phyloP scores from a whole-genome alignment of 2,329 filamentous ascomycete species.

The Alternaria sp. region DNA sequence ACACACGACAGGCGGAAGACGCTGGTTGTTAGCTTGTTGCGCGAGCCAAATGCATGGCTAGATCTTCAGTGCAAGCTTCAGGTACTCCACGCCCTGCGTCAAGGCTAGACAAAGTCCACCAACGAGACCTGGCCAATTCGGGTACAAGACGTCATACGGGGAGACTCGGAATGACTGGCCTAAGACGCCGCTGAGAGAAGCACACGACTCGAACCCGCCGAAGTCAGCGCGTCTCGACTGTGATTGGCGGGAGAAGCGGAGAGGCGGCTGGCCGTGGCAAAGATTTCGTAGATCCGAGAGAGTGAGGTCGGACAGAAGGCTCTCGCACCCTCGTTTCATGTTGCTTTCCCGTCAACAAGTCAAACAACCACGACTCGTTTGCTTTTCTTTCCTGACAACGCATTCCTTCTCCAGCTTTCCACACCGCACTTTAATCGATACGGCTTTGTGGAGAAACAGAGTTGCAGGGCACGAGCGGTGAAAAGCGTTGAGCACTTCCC shows the following conservation, averaged over 20 bases:
- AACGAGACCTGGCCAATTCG: constrained; percentile 11
- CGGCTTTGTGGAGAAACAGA: constrained; percentile 6
- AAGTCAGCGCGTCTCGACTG: constrained; percentile 3
- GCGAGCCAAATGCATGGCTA: constrained; percentile 4
- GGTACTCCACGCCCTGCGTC: constrained; percentile 22
- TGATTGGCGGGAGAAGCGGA: constrained; percentile 21
- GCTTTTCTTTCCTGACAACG: constrained; percentile 10
- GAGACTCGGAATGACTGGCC: constrained; percentile 25
- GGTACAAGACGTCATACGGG: constrained; percentile 33
- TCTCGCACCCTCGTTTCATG: constrained; percentile 8
- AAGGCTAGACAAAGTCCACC: constrained; percentile 8
- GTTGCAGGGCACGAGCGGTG: constrained; percentile 20
- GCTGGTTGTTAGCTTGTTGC: constrained; percentile 12
- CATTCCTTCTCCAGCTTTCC: constrained; percentile 9
- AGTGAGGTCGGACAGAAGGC: constrained; percentile 2
- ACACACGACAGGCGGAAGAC: constrained; percentile 16
- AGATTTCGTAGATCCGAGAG: constrained; percentile 17
- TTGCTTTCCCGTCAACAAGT: constrained; percentile 10
- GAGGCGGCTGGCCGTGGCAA: constrained; percentile 17
- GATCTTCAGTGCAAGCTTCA: constrained; percentile 11
- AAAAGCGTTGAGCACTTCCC: constrained; percentile 26
- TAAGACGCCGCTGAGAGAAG: constrained; percentile 15
- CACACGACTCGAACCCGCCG: constrained; percentile 21
- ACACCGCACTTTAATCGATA: constrained; percentile 13
- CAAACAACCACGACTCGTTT: constrained; percentile 1